These are phyloP conservation scores for Fusarium chuoi DNA, from an alignment of 2,329 filamentous ascomycete genomes.

Conservation along the genomic window DNA sequence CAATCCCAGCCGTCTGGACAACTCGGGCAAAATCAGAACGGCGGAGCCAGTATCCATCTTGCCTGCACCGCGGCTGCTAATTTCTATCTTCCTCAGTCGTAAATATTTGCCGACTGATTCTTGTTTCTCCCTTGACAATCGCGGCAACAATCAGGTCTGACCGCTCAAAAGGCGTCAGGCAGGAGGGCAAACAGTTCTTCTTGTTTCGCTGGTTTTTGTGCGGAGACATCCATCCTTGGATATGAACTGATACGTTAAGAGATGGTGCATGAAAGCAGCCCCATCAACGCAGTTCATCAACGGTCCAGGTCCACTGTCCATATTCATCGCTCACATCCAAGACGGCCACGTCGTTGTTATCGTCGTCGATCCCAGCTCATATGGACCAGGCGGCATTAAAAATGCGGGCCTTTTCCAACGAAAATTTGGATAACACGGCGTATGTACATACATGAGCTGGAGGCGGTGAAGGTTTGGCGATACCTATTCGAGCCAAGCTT, in stretches of 20 bases:
- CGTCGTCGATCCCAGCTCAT: slow-evolving; percentile 27
- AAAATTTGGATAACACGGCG: slow-evolving; percentile 28
- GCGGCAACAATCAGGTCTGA: slow-evolving; percentile 41
- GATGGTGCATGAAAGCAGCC: slow-evolving; percentile 8
- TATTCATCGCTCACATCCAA: slow-evolving; percentile 2
- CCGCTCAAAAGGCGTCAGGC: slow-evolving; percentile 33
- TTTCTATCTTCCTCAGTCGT: not conserved
- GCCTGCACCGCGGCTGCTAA: not conserved
- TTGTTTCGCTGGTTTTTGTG: slow-evolving; percentile 17
- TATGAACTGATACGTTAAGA: slow-evolving; percentile 11
- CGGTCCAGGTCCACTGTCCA: not conserved
- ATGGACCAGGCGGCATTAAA: slow-evolving; percentile 32
- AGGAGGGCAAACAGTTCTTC: slow-evolving; percentile 17
- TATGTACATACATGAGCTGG: slow-evolving; percentile 5
- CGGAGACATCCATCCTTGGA: slow-evolving; percentile 16
- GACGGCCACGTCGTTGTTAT: slow-evolving; percentile 30
- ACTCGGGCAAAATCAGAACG: not conserved
- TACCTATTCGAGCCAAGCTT: slow-evolving; percentile 39
- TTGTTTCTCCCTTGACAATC: slow-evolving; percentile 30
- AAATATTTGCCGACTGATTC: not conserved
- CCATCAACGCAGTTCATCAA: not conserved
- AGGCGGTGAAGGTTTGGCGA: slow-evolving; percentile 45
- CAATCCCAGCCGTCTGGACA: not conserved
- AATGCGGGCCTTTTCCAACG: slow-evolving; percentile 40
- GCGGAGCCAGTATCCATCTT: not conserved